These are phyloP conservation scores for Berberis vulgaris DNA, from an alignment of 164 flowering plant genomes.

Conservation along the genomic window DNA sequence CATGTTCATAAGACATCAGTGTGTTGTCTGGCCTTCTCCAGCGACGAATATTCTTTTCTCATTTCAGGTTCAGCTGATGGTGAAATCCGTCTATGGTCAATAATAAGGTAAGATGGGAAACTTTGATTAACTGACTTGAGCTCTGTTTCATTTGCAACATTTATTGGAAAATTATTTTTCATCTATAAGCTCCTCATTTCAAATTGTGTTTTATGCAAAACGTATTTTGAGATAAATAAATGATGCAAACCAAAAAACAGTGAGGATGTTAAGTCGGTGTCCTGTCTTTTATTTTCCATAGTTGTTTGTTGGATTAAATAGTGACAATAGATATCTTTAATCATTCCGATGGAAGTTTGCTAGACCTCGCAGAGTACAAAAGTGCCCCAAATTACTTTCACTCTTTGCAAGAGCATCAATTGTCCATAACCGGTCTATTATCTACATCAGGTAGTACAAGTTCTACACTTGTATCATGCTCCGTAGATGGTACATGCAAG, in stretches of 20 bases:
- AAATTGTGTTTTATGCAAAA: too few species aligned
- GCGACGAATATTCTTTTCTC: constrained; percentile 37
- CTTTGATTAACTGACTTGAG: too few species aligned
- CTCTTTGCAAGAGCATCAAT: constrained; percentile 27
- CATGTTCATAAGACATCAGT: constrained; percentile 35
- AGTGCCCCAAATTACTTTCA: constrained; percentile 20
- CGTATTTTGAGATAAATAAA: too few species aligned
- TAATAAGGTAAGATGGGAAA: constrained; percentile 28
- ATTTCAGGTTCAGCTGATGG: constrained; percentile 49
- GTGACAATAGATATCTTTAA: constrained; percentile 9
- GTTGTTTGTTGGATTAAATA: not conserved
- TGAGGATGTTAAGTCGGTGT: too few species aligned
- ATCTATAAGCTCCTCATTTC: too few species aligned
- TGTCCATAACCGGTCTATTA: constrained; percentile 36
- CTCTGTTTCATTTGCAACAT: too few species aligned
- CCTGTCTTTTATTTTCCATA: not conserved
- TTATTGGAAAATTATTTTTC: too few species aligned
- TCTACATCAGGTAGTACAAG: constrained; percentile 21
- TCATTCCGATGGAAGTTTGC: constrained; percentile 34
- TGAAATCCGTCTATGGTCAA: constrained; percentile 34
- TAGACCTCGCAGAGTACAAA: constrained; percentile 32
- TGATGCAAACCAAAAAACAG: too few species aligned
- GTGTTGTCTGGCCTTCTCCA: constrained; percentile 35
- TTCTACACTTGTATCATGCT: constrained; percentile 38
- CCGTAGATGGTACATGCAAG: constrained; percentile 54